Evolutionary conservation across 345 rosid species (phyloP), one percentile per base, ranked within the genome.

Genomic region (Moringa oleifera): DNA sequence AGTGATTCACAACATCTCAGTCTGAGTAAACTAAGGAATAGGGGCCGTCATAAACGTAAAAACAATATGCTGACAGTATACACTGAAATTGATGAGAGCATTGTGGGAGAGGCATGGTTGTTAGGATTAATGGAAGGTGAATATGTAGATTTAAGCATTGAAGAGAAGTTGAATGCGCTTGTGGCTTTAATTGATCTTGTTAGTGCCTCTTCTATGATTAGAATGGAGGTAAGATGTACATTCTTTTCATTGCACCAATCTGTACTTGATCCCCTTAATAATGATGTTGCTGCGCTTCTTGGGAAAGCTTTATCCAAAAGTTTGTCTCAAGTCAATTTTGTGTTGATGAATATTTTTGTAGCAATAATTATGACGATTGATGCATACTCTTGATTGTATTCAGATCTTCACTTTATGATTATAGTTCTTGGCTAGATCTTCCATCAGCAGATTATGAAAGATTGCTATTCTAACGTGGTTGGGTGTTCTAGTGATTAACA

Each of bases 41-140:
- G 49, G 37, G 75, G 61, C 54, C 57, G 45, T 41, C 60, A 7
- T 65, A 81, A 68, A 81, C 75, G 68, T 67, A 80, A 74, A 79
- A 75, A 68, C 53, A 77, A 75, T 45, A 68, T 58, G 70, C 25
- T 81, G 58, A 71, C 72, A 18, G 67, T 81, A 18, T 55, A 78
- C 65, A 74, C 71, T 67, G 99, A 94, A 81, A 90, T 94, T 77
- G 99, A 94, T 83, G 99, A 94, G 83, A 88, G 96, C 79, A 83
- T 77, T 67, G 86, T 83, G 6, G 99, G 97, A 76, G 97, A 88
- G 64, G 84, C 85, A 54, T 94, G 99, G 97, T 68, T 94, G 72
- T 75, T 88, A 64, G 99, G 97, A 67, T 84, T 90, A 45, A 77
- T 82, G 89, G 99, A 94, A 74, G 95, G 96, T 23, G 99, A 94